A percentile compares a stretch with the other conserved stretches of the same genome.
Conservation (phyloP, 139 green algal species). For the Coelastrella sp. region DNA sequence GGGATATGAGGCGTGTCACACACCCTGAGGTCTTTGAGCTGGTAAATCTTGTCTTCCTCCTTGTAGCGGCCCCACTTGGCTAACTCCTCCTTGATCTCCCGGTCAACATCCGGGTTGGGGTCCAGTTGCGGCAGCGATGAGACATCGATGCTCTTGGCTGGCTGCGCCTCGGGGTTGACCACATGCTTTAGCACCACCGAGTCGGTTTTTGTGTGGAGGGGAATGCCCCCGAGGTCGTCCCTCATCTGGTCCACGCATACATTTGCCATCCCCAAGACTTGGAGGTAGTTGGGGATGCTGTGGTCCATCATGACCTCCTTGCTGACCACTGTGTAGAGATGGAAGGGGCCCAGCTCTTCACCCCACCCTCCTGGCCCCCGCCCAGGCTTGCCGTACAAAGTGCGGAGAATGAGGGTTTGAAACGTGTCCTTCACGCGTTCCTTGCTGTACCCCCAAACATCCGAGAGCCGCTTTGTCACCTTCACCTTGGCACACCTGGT, state of each 20-base stretch:
- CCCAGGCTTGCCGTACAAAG: not conserved
- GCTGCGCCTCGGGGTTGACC: not conserved
- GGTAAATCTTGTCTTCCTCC: not conserved
- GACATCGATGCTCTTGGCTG: not conserved
- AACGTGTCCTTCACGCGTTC: not conserved
- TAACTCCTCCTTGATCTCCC: not conserved
- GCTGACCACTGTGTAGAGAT: not conserved
- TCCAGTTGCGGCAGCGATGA: no score
- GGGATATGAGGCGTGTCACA: not conserved
- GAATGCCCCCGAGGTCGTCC: not conserved
- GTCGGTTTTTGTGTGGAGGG: not conserved
- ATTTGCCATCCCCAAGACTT: not conserved
- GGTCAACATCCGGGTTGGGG: not conserved
- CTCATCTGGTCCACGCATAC: not conserved
- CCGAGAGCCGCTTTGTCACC: not conserved
- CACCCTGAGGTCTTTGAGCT: not conserved
- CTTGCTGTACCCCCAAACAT: not conserved
- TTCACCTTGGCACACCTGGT: not conserved
- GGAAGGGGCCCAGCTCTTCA: no score
- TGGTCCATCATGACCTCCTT: not conserved
- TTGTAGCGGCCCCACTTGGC: not conserved
- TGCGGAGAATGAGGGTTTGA: not conserved
- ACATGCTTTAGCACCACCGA: not conserved
- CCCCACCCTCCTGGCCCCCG: no score
- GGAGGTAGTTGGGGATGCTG: not conserved